Evolutionary conservation across 768 basidiomycete species (phyloP).

Genomic region (Candolleomyces eurysporus): DNA sequence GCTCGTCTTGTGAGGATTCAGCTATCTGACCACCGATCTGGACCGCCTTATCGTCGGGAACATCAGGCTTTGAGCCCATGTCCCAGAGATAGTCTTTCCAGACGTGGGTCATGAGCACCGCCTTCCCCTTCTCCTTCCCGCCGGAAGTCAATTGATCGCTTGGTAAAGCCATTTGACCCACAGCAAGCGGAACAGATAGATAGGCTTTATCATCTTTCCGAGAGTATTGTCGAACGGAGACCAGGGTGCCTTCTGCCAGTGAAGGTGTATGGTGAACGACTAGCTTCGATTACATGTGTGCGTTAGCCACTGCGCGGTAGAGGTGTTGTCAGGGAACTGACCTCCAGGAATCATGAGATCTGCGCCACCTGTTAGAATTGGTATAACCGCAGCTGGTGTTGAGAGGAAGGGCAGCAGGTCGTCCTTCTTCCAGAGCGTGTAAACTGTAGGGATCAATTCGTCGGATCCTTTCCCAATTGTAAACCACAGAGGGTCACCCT

Average conservation of each 20-base stretch:
- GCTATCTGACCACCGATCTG: constrained; percentile 11
- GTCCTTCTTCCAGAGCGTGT: constrained; percentile 76
- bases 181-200: constrained; percentile 63
- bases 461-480: constrained; percentile 65
- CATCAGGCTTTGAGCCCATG: constrained; percentile 61
- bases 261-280: constrained; percentile 54
- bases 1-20: constrained; percentile 11
- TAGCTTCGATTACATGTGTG: constrained; percentile 35
- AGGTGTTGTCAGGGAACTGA: constrained; percentile 29
- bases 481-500: constrained; percentile 80
- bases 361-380: constrained; percentile 71
- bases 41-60: constrained; percentile 43
- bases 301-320: neutral
- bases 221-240: constrained; percentile 56
- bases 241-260: constrained; percentile 50
- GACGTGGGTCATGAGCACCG: constrained; percentile 67
- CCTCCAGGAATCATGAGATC: constrained; percentile 90
- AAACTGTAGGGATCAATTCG: constrained; percentile 75
- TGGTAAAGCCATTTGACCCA: constrained; percentile 68
- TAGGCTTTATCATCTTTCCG: constrained; percentile 28
- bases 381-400: constrained; percentile 70
- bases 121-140: constrained; percentile 67
- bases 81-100: constrained; percentile 80
- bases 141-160: constrained; percentile 42
- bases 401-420: constrained; percentile 68